These are phyloP conservation scores for Phytophthora kernoviae DNA, from an alignment of 352 stramenopile genomes.

Conservation along the genomic window DNA sequence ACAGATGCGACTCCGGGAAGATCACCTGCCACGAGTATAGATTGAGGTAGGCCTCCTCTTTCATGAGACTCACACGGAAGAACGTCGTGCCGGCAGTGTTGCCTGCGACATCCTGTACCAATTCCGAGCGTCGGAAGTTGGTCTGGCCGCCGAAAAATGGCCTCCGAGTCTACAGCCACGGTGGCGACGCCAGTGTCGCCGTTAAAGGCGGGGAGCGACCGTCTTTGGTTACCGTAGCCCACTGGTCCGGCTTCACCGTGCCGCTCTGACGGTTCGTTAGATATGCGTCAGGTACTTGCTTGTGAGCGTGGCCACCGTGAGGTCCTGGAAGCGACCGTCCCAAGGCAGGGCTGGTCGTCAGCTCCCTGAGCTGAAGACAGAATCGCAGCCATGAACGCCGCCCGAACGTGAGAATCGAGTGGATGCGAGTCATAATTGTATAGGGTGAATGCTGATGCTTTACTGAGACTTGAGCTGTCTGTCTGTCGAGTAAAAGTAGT, in stretches of 20 bases:
- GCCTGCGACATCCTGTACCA: slow-evolving; percentile 59
- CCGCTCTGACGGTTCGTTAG: slow-evolving; percentile 60
- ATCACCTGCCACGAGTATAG: slow-evolving; percentile 58
- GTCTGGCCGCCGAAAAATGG: slow-evolving; percentile 60
- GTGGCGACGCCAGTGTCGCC: slow-evolving; percentile 65
- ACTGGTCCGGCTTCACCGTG: slow-evolving; percentile 47
- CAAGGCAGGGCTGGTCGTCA: slow-evolving; percentile 55
- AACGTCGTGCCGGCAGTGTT: slow-evolving; percentile 52
- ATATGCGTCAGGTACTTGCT: slow-evolving; percentile 73
- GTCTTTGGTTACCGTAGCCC: slow-evolving; percentile 45
- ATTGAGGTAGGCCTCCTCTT: slow-evolving; percentile 46
- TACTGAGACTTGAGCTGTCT: background rate
- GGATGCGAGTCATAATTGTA: slow-evolving; percentile 23
- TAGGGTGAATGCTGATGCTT: background rate
- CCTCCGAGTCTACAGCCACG: slow-evolving; percentile 57
- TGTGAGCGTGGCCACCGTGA: slow-evolving; percentile 58
- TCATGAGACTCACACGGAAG: slow-evolving; percentile 66
- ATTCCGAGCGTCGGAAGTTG: slow-evolving; percentile 71
- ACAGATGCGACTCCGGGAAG: slow-evolving; percentile 67
- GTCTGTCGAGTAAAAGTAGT: background rate
- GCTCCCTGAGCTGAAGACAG: slow-evolving; percentile 23
- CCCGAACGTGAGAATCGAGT: slow-evolving; percentile 24
- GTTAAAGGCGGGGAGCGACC: slow-evolving; percentile 65
- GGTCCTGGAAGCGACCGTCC: slow-evolving; percentile 54
- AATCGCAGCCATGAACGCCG: slow-evolving; percentile 23